Base-by-base conservation (phyloP, 2,329 filamentous ascomycete species). In the Paecilomyces dactylethromorphus region DNA sequence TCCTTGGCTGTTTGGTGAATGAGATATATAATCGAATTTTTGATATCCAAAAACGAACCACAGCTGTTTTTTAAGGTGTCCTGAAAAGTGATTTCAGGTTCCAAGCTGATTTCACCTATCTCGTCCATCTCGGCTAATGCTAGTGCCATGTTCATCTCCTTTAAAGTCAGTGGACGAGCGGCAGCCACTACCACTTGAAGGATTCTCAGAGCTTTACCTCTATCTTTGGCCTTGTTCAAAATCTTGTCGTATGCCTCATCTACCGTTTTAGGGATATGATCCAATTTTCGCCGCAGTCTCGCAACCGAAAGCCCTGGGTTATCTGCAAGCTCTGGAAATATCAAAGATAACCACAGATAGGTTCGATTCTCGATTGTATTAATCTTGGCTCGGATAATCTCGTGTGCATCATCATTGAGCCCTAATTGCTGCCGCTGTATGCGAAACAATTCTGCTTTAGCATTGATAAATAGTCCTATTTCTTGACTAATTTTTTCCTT, bases 1-100 rank as follows among this genome's bases (percentile, higher is more conserved):
- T 67, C 64, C 56, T 62, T 68, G 6, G 59, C 66, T 7, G 67
- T 67, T 56, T 69, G 65, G 55, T 69, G 65, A 45, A 69, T 60
- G 26, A 67, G 59, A 21, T 61, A 66, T 2, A 64, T 49, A n/a
- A 58, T 64, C 2, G 39, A 45, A 13, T 65, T 54, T 6, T 61
- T 39, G 13, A 62, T 45, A 2, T 58, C 56, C 31, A 67, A 31
- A 12, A 65, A 61, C 0, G 64, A 56, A 5, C 64, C 65, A 51
- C 64, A 66, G 1, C 65, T 55, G 33, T 64, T 56, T 52, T 56
- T 58, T n/a, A 66, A 8, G 10, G 35, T 62, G 10, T 22, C 50
- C 33, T 21, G 12, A 7, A 65, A 64, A 2, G 31, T 21, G 7
- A 56, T 7, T 35, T 53, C 29, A 7, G 52, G 58, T 35, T 57